Evolutionary conservation across 257 asterid genomes (phyloP), one percentile per base, ranked within the genome.

Genomic region (Rehmannia glutinosa): DNA sequence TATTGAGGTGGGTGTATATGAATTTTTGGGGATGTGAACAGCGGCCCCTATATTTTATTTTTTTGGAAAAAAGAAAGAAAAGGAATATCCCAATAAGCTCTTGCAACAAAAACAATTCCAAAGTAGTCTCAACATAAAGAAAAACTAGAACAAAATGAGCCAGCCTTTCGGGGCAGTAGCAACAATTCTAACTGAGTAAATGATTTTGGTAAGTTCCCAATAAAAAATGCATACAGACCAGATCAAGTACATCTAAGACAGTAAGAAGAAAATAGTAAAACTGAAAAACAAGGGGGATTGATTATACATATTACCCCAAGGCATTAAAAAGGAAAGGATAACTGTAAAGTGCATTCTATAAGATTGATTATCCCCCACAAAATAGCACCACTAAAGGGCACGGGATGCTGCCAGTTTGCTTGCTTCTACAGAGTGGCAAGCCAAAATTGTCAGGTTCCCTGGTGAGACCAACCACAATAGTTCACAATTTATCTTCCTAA

Each of bases 401-500:
- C 41, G 3, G 23, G 24, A 35, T n/a, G n/a, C 0, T 8, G 8
- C 41, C 36, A 61, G 23, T 21, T 24, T 6, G 61, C 10, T 17
- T 21, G 20, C 67, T 23, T 39, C 53, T 6, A 21, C 20, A 23
- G 0, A 8, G 49, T 2, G 58, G 49, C 66, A 27, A 16, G 16
- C 45, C 61, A 66, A 49, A 39, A 60, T 32, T 66, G 70, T 23
- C 35, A 4, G 42, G 30, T 45, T 64, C 72, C 53, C 36, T 17
- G 57, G 7, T 10, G 17, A 41, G 47, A 53, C 58, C 65, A 11
- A 68, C 63, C 43, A 53, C 64, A 68, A 23, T 2, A 41, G 38
- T 13, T 35, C 10, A 10, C 11, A 2, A n/a, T n/a, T 4, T 13
- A 12, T 36, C 51, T 13, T 16, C 10, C 21, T 7, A 2, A 6